These are phyloP conservation scores for Carpinus viminea DNA, from an alignment of 306 rosid species.

Conservation along the genomic window DNA sequence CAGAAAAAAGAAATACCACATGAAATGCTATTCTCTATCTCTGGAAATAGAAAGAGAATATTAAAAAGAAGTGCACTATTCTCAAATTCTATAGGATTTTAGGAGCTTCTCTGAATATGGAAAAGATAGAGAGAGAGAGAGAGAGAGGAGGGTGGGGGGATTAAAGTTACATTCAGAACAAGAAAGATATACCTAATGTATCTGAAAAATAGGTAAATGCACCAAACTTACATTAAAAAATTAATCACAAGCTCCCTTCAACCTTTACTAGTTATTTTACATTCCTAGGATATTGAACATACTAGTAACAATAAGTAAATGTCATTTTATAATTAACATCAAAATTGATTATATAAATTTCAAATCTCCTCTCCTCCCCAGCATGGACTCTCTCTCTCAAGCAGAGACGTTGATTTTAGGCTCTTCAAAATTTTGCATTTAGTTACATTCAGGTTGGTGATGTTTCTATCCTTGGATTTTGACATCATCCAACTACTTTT, in stretches of 20 bases:
- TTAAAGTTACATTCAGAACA: background rate
- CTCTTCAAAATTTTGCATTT: no score
- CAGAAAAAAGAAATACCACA: slow-evolving; percentile 5
- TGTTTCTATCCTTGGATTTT: background rate
- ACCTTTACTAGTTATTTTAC: no score
- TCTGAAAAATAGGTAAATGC: background rate
- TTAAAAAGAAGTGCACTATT: background rate
- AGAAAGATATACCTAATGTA: background rate
- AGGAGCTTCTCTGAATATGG: background rate
- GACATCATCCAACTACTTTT: background rate
- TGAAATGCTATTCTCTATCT: background rate
- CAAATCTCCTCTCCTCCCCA: no score
- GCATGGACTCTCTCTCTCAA: no score
- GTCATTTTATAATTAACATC: no score
- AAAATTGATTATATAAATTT: no score
- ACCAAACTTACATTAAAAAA: background rate
- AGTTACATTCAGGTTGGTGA: background rate
- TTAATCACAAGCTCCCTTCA: no score
- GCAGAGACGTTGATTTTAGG: no score
- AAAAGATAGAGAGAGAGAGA: background rate
- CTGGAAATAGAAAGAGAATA: background rate
- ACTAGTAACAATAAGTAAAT: no score
- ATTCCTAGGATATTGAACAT: no score
- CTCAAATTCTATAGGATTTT: background rate
- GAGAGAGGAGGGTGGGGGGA: background rate